Conservation (phyloP, 2,329 filamentous ascomycete genomes). For the Grosmannia serpens region DNA sequence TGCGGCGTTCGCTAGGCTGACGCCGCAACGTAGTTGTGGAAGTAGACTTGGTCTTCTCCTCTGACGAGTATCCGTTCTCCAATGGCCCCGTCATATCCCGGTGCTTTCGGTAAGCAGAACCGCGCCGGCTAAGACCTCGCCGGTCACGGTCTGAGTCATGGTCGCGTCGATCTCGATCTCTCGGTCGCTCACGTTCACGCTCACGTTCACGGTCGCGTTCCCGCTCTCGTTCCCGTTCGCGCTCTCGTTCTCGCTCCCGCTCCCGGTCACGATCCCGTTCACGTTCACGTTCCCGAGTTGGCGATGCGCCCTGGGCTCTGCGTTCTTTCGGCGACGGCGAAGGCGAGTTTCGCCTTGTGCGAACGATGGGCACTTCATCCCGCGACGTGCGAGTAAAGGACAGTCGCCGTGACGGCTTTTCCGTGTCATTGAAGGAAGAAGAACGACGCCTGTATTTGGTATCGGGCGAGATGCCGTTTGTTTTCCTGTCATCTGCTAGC, state of each 20-base stretch:
- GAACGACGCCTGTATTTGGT: conserved; percentile 21
- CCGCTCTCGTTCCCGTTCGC: conserved; percentile 4
- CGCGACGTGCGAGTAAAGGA: conserved; percentile 8
- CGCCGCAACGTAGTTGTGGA: background rate
- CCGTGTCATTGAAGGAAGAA: conserved; percentile 15
- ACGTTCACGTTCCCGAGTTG: background rate
- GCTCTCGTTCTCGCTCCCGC: conserved; percentile 2
- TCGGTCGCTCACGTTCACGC: background rate
- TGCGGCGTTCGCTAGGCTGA: background rate
- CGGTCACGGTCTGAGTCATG: conserved; percentile 1
- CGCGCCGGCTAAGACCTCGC: background rate
- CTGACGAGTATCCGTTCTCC: background rate
- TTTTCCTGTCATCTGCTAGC: background rate
- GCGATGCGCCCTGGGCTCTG: conserved; percentile 12
- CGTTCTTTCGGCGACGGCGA: conserved; percentile 16
- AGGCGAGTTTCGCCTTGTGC: conserved; percentile 6
- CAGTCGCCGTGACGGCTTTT: conserved; percentile 7
- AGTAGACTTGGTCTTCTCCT: background rate
- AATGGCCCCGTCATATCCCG: background rate
- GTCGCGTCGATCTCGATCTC: conserved; percentile 1
- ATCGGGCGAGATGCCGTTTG: conserved; percentile 5
- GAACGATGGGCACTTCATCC: conserved; percentile 7
- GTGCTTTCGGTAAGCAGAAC: background rate
- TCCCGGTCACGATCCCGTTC: conserved; percentile 1
- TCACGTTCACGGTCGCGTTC: conserved; percentile 3